A percentile compares a stretch with the other conserved stretches of the same genome.
Evolutionary conservation across 2,329 filamentous ascomycete species (phyloP).

Genomic region (Coniochaeta sp.): DNA sequence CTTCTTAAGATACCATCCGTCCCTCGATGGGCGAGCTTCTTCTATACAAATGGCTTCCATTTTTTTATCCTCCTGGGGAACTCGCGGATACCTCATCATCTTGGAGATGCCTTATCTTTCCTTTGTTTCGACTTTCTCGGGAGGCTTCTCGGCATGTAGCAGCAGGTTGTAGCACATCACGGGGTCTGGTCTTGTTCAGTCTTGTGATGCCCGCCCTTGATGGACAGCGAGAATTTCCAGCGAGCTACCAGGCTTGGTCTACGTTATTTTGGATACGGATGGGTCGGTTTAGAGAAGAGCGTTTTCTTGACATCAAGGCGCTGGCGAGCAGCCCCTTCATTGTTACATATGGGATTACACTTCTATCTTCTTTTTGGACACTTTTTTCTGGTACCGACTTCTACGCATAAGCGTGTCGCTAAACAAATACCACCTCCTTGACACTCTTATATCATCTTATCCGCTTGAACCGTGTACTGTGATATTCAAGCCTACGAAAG

Average conservation of each 20-base stretch:
- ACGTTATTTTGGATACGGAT: not conserved
- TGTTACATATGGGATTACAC: not conserved
- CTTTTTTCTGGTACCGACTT: not conserved
- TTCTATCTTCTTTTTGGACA: not conserved
- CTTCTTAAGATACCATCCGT: slow-evolving; percentile 2
- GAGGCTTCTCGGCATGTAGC: not conserved
- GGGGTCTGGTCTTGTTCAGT: not conserved
- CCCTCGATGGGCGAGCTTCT: slow-evolving; percentile 1
- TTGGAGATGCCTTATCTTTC: not conserved
- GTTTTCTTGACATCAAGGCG: not conserved
- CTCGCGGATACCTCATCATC: not conserved
- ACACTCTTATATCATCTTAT: not conserved
- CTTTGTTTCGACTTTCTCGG: not conserved
- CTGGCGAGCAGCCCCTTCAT: not conserved
- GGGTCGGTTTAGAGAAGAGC: not conserved
- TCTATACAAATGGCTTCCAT: not conserved
- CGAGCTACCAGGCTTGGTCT: not conserved
- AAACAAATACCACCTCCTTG: not conserved
- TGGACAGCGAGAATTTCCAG: not conserved
- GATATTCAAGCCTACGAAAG: too few species aligned
- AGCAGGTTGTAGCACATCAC: not conserved
- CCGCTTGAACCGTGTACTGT: not conserved
- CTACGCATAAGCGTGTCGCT: not conserved
- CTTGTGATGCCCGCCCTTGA: not conserved
- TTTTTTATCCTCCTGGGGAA: not conserved